Evolutionary conservation across 1,139 yeast genomes (phyloP).

Genomic region (Suhomyces anneliseae): DNA sequence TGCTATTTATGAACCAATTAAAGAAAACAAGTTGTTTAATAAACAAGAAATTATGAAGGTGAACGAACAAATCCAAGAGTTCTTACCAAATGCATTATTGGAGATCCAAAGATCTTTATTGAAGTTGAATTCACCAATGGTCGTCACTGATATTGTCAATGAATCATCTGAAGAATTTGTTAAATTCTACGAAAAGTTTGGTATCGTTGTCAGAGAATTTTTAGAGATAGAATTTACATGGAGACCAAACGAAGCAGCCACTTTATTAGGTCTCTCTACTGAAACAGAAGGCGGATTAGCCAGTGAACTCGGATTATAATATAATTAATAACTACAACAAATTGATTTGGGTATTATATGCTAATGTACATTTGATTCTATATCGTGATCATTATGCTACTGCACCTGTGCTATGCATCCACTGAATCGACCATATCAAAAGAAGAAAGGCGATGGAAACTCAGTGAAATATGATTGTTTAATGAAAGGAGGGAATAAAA

Average conservation of each 20-base stretch:
- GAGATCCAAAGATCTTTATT: constrained; percentile 58
- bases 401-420: no score
- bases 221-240: constrained; percentile 47
- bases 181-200: constrained; percentile 53
- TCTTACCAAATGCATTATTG: constrained; percentile 61
- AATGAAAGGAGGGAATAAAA: no score
- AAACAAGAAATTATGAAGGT: constrained; percentile 40
- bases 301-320: no score
- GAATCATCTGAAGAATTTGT: constrained; percentile 50
- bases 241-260: constrained; percentile 60
- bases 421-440: no score
- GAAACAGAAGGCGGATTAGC: no score
- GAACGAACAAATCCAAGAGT: constrained; percentile 45
- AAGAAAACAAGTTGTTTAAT: constrained; percentile 61
- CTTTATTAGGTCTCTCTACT: constrained; percentile 55
- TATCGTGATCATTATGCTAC: no score
- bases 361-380: no score
- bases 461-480: no score
- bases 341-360: no score
- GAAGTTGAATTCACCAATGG: constrained; percentile 61
- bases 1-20: constrained; percentile 60
- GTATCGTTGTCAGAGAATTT: constrained; percentile 39
- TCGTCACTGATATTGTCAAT: constrained; percentile 55
- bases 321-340: no score
- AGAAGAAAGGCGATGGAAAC: no score